Percentiles rank a stretch among this genome's conserved stretches.
Conservation (phyloP, 139 green algal genomes). For the Coelastrella sp. region DNA sequence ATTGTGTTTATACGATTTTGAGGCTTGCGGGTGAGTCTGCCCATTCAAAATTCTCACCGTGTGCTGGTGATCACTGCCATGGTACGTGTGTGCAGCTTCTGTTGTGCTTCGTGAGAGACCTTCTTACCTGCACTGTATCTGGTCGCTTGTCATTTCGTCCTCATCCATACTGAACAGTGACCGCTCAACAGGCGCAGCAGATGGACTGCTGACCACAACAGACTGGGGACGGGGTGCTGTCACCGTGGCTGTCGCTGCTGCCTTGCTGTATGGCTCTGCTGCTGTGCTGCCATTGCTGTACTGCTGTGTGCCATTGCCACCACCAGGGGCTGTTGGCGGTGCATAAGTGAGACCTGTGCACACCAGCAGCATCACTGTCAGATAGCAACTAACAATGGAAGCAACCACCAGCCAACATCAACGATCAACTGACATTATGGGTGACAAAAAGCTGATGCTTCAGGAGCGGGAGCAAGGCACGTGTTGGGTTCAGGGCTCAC, state of each 20-base stretch:
- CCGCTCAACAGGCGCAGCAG: background rate
- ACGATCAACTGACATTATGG: too few species aligned
- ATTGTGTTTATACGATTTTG: too few species aligned
- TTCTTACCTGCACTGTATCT: conserved; percentile 71
- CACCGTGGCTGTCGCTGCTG: background rate
- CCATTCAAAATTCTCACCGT: too few species aligned
- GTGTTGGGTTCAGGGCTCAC: too few species aligned
- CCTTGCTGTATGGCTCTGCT: conserved; percentile 9
- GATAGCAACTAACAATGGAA: too few species aligned
- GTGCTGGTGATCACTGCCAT: too few species aligned
- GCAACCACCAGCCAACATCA: too few species aligned
- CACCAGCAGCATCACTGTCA: background rate
- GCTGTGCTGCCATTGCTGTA: background rate
- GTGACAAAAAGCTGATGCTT: too few species aligned
- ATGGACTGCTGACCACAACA: background rate
- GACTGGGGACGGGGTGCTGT: conserved; percentile 18
- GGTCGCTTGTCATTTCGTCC: conserved; percentile 78
- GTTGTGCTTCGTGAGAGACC: background rate
- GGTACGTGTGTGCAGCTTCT: too few species aligned
- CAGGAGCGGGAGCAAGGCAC: background rate
- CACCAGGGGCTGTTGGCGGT: conserved; percentile 30
- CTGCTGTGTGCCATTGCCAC: conserved; percentile 17
- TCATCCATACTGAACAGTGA: conserved; percentile 80
- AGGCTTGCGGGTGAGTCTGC: too few species aligned
- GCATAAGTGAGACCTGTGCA: conserved; percentile 57